Conservation (phyloP, 768 basidiomycete genomes). For the Aureoboletus auriporus region DNA sequence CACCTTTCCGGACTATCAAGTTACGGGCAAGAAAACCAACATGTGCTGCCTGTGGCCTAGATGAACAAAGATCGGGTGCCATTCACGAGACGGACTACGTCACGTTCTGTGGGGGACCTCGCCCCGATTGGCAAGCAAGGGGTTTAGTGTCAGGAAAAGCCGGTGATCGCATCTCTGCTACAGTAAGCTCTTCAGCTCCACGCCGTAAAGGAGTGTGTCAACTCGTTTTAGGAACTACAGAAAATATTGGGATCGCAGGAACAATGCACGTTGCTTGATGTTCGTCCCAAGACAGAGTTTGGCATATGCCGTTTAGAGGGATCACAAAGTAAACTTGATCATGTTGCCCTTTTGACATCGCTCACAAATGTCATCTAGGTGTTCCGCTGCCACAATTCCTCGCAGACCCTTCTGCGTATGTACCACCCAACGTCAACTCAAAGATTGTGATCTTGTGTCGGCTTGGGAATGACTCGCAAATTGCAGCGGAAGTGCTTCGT, state of each 20-base stretch:
- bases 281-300: constrained; percentile 75
- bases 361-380: constrained; percentile 44
- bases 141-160: constrained; percentile 45
- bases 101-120: constrained; percentile 76
- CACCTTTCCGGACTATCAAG: constrained; percentile 80
- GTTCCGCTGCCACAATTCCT: constrained; percentile 67
- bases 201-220: background rate
- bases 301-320: constrained; percentile 79
- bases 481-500: constrained; percentile 57
- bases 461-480: constrained; percentile 90
- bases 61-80: constrained; percentile 38
- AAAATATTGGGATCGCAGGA: constrained; percentile 31
- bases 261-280: constrained; percentile 58
- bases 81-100: constrained; percentile 73
- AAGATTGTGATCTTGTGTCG: constrained; percentile 69
- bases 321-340: constrained; percentile 59
- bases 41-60: constrained; percentile 72
- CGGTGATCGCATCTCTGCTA: constrained; percentile 40
- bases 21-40: constrained; percentile 65
- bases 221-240: constrained; percentile 45
- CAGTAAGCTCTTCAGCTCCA: constrained; percentile 31
- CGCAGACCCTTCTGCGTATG: constrained; percentile 48
- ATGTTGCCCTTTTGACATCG: background rate
- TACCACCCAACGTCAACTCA: constrained; percentile 27
- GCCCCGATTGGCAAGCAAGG: constrained; percentile 59